phyloP scores from a whole-genome alignment of 371 early-diverging fungal genomes.

The Mycotypha africana region DNA sequence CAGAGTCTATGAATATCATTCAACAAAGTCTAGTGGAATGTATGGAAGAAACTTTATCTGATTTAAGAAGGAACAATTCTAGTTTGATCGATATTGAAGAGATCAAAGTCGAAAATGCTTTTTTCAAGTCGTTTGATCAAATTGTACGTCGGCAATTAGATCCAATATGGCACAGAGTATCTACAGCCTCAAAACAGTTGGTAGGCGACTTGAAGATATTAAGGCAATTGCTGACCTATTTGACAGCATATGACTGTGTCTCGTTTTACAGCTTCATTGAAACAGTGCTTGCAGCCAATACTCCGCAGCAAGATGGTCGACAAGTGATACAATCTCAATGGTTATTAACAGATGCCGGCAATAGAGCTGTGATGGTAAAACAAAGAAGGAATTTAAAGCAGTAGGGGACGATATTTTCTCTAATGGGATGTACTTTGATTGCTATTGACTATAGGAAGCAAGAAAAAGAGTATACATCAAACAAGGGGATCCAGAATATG shows the following conservation, averaged over 20 bases:
- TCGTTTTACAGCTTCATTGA: conserved; percentile 84
- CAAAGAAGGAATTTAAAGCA: too few species aligned
- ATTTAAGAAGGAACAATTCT: conserved; percentile 65
- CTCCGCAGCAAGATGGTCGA: conserved; percentile 24
- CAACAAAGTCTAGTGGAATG: conserved; percentile 86
- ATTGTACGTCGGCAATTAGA: conserved; percentile 72
- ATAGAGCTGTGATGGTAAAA: conserved; percentile 56
- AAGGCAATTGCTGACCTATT: conserved; percentile 66
- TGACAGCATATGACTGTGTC: conserved; percentile 85
- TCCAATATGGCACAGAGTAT: conserved; percentile 86
- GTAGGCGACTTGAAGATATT: conserved; percentile 71
- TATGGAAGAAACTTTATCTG: conserved; percentile 72
- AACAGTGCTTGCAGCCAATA: conserved; percentile 62
- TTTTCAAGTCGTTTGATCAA: conserved; percentile 78
- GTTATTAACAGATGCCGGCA: conserved; percentile 85
- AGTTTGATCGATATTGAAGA: conserved; percentile 79
- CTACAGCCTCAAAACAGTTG: conserved; percentile 67
- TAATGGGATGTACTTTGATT: too few species aligned
- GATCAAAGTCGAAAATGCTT: conserved; percentile 79
- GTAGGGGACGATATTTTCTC: too few species aligned
- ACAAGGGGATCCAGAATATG: conserved; percentile 34
- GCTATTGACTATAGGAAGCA: conserved; percentile 35
- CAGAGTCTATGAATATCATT: conserved; percentile 74
- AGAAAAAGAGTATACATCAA: conserved; percentile 59
- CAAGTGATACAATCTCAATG: conserved; percentile 60